These are phyloP conservation scores for Pisolithus thermaeus DNA, from an alignment of 1,284 basidiomycete species.

Conservation along the genomic window DNA sequence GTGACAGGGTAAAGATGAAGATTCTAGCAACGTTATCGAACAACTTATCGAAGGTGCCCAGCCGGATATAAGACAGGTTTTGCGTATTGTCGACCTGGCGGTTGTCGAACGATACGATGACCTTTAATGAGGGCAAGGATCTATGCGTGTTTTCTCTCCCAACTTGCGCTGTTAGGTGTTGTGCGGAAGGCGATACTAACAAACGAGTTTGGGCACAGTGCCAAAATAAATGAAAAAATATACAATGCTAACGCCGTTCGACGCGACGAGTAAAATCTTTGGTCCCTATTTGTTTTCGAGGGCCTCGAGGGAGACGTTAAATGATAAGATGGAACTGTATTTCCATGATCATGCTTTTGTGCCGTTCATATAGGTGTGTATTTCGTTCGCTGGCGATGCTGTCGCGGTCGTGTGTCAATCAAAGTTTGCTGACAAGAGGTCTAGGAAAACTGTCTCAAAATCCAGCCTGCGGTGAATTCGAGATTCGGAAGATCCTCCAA, in stretches of 20 bases:
- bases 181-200: background rate
- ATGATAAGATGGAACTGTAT: constrained; percentile 93
- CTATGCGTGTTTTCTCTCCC: constrained; percentile 51
- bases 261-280: constrained; percentile 79
- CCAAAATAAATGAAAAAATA: constrained; percentile 89
- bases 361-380: constrained; percentile 84
- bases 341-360: constrained; percentile 95
- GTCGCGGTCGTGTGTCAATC: background rate
- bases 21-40: constrained; percentile 86
- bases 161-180: background rate
- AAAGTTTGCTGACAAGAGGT: background rate
- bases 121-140: constrained; percentile 86
- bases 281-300: constrained; percentile 87
- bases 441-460: constrained; percentile 90
- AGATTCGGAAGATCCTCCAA: constrained; percentile 58
- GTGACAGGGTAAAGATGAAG: constrained; percentile 81
- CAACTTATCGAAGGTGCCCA: constrained; percentile 86
- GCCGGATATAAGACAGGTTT: constrained; percentile 92
- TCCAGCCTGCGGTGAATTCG: constrained; percentile 60
- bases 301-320: constrained; percentile 76
- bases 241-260: constrained; percentile 86
- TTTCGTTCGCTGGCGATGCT: background rate
- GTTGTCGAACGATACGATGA: constrained; percentile 69
- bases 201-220: constrained; percentile 37
- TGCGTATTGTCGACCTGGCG: constrained; percentile 98